These are phyloP conservation scores for Periconia digitata DNA, from an alignment of 2,329 filamentous ascomycete genomes.

Conservation along the genomic window DNA sequence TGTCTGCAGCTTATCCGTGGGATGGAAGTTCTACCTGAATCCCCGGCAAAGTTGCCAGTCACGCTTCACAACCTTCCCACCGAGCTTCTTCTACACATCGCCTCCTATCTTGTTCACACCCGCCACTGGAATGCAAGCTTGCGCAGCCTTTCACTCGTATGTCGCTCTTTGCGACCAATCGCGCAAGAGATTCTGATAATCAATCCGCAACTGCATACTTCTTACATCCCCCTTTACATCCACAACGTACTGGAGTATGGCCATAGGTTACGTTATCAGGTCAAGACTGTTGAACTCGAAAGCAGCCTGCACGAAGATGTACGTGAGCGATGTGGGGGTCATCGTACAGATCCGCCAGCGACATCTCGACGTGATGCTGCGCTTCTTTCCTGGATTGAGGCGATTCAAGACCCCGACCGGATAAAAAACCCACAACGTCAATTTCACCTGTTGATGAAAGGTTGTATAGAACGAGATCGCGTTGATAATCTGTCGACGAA, in stretches of 20 bases:
- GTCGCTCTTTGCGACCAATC: slow-evolving; percentile 11
- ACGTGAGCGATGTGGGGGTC: no score
- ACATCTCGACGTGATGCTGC: no score
- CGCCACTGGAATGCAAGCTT: slow-evolving; percentile 14
- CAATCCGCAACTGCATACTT: slow-evolving; percentile 17
- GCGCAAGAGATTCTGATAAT: slow-evolving; percentile 20
- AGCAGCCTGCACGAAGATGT: no score
- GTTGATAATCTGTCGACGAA: no score
- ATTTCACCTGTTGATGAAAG: no score
- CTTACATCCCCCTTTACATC: slow-evolving; percentile 16
- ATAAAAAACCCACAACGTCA: no score
- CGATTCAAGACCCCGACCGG: no score
- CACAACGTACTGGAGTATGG: slow-evolving; percentile 9
- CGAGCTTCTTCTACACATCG: slow-evolving; percentile 18
- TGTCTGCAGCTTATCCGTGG: no score
- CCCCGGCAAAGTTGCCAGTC: background rate
- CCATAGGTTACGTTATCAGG: slow-evolving; percentile 5
- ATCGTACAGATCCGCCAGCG: no score
- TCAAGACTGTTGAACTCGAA: no score
- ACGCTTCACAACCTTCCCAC: slow-evolving; percentile 12
- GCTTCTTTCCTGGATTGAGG: no score
- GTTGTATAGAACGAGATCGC: no score
- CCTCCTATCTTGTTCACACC: slow-evolving; percentile 3
- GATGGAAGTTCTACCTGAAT: background rate
- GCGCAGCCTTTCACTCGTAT: slow-evolving; percentile 15